phyloP scores from a whole-genome alignment of 2,329 filamentous ascomycete genomes.

The Parasarocladium wereldwijsianum region DNA sequence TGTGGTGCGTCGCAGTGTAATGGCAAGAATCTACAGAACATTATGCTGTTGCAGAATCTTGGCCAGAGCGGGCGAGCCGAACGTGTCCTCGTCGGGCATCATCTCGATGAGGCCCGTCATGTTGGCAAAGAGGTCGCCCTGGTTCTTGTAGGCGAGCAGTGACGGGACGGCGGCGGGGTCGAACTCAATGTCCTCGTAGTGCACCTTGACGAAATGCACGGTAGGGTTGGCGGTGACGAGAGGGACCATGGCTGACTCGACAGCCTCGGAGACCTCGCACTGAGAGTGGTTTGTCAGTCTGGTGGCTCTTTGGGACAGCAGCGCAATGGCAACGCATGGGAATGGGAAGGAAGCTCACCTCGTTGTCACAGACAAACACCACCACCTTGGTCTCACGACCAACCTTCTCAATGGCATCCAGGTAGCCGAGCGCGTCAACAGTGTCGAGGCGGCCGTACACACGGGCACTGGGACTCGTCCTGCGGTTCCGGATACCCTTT shows the following conservation, averaged over 20 bases:
- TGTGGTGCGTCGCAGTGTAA: no score
- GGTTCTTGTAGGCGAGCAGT: constrained; percentile 72
- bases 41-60: constrained; percentile 36
- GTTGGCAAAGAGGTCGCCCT: constrained; percentile 81
- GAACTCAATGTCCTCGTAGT: constrained; percentile 88
- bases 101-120: constrained; percentile 76
- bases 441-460: constrained; percentile 67
- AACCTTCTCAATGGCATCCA: constrained; percentile 93
- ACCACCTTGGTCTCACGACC: constrained; percentile 69
- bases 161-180: constrained; percentile 79
- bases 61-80: constrained; percentile 38
- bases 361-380: constrained; percentile 82
- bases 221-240: constrained; percentile 58
- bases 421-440: constrained; percentile 80
- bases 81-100: constrained; percentile 55
- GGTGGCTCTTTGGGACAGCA: constrained; percentile 1
- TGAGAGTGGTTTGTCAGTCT: constrained; percentile 24
- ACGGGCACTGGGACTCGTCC: constrained; percentile 62
- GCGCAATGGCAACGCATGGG: neutral
- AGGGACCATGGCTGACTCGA: constrained; percentile 64
- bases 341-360: constrained; percentile 40
- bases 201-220: constrained; percentile 78
- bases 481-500: constrained; percentile 42
- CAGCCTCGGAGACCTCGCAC: constrained; percentile 64
- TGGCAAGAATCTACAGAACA: constrained; percentile 35